Percentiles rank a stretch among this genome's conserved stretches.
Conservation (phyloP, 495 filamentous ascomycete species). For the Schizothecium vesticola region DNA sequence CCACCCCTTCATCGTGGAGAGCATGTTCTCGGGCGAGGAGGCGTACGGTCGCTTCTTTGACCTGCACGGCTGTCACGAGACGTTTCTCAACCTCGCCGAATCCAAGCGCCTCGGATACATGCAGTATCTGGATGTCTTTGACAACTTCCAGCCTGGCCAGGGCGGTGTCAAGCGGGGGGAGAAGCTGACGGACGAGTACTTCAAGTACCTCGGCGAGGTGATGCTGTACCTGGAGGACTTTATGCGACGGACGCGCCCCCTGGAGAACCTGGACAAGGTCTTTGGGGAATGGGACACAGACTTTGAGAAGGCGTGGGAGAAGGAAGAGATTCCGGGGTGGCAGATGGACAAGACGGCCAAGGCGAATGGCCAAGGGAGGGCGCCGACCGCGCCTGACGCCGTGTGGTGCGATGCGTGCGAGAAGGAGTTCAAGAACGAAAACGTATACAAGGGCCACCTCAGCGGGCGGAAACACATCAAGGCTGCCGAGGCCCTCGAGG, state of each 20-base stretch:
- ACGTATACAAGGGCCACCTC: slow-evolving; percentile 86
- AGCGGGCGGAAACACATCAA: slow-evolving; percentile 87
- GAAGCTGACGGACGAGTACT: slow-evolving; percentile 87
- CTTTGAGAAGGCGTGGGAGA: slow-evolving; percentile 78
- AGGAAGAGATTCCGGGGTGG: slow-evolving; percentile 77
- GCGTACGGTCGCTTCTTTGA: slow-evolving; percentile 87
- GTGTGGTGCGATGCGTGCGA: slow-evolving; percentile 86
- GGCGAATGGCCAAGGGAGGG: slow-evolving; percentile 26
- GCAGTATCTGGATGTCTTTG: slow-evolving; percentile 86
- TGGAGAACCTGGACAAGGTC: slow-evolving; percentile 77
- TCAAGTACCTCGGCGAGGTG: slow-evolving; percentile 77
- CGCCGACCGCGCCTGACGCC: slow-evolving; percentile 59
- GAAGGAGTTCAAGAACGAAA: slow-evolving; percentile 92
- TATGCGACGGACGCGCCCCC: slow-evolving; percentile 68
- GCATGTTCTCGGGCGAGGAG: slow-evolving; percentile 94
- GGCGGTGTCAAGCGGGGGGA: slow-evolving; percentile 67
- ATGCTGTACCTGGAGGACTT: slow-evolving; percentile 81
- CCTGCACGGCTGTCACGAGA: slow-evolving; percentile 73
- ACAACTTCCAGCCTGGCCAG: slow-evolving; percentile 69
- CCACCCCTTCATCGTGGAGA: slow-evolving; percentile 73
- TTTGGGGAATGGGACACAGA: slow-evolving; percentile 69
- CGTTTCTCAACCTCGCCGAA: slow-evolving; percentile 82
- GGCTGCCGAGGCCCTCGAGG: slow-evolving; percentile 57
- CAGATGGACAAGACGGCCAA: slow-evolving; percentile 50
- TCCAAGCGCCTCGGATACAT: slow-evolving; percentile 80